Conservation (phyloP, 768 basidiomycete species). For the Kwoniella sp. region DNA sequence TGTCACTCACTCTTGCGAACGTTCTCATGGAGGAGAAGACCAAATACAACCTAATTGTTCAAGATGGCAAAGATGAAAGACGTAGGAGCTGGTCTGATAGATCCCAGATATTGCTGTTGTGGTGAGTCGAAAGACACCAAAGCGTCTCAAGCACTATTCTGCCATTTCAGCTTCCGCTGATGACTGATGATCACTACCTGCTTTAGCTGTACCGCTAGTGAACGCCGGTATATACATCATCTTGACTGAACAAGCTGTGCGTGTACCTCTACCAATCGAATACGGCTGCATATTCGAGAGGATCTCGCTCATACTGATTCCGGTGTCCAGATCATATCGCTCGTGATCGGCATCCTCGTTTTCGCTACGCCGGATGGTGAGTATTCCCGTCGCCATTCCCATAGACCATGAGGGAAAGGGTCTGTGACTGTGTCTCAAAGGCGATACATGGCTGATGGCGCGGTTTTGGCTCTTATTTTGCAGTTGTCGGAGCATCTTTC, state of each 20-base stretch:
- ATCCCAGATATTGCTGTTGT: conserved; percentile 80
- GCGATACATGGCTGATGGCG: not conserved
- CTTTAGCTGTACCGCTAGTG: conserved; percentile 76
- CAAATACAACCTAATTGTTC: not conserved
- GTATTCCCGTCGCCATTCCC: conserved; percentile 4
- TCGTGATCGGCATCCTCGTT: conserved; percentile 48
- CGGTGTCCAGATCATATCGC: conserved; percentile 32
- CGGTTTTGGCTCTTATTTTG: conserved; percentile 6
- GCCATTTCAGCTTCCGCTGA: not conserved
- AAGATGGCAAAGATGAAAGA: conserved; percentile 22
- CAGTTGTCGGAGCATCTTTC: conserved; percentile 86
- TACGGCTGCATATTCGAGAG: not conserved
- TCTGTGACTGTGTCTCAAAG: too few relatives aligned
- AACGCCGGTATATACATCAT: conserved; percentile 87
- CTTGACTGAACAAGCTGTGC: conserved; percentile 72
- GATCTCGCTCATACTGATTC: not conserved
- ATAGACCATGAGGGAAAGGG: not conserved
- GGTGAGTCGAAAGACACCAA: conserved; percentile 43
- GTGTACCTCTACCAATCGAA: conserved; percentile 23
- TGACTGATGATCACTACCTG: too few relatives aligned
- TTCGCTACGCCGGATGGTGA: conserved; percentile 45
- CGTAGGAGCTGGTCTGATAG: conserved; percentile 35
- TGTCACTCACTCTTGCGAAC: too few relatives aligned
- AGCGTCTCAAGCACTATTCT: too few relatives aligned
- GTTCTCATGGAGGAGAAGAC: not conserved